Conservation (phyloP, 352 stramenopile genomes). For the Pelagophyceae sp. region DNA sequence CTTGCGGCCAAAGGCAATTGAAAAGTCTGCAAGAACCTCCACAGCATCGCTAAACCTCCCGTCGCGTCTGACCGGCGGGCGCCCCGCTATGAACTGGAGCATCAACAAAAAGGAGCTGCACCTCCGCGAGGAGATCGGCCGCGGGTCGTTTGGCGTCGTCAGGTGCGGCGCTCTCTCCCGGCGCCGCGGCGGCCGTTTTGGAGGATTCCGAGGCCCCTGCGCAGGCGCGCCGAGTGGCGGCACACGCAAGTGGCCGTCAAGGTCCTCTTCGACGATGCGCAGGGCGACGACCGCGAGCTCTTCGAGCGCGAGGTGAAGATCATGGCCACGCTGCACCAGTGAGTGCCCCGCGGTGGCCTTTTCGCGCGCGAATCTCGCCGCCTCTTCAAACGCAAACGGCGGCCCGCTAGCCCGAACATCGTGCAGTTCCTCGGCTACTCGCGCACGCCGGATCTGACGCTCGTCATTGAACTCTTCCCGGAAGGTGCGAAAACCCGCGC, state of each 20-base stretch:
- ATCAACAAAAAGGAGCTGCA: background rate
- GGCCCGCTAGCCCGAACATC: slow-evolving; percentile 4
- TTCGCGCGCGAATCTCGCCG: too few relatives aligned
- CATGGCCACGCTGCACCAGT: slow-evolving; percentile 14
- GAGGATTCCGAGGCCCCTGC: background rate
- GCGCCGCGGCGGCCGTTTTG: too few relatives aligned
- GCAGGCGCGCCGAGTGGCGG: slow-evolving; percentile 5
- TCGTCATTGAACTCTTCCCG: slow-evolving; percentile 16
- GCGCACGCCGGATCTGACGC: background rate
- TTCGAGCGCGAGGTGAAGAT: slow-evolving; percentile 14
- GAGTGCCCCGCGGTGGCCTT: background rate
- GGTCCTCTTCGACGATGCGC: slow-evolving; percentile 5
- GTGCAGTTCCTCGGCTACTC: background rate
- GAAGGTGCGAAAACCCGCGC: background rate
- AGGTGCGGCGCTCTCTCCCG: background rate
- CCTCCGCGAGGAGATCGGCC: slow-evolving; percentile 9
- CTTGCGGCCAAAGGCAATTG: too few relatives aligned
- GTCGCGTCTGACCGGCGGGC: too few relatives aligned
- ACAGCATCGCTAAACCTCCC: too few relatives aligned
- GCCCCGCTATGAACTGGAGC: background rate
- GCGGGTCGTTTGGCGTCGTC: slow-evolving; percentile 10
- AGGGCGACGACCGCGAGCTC: slow-evolving; percentile 2
- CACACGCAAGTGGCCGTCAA: slow-evolving; percentile 8
- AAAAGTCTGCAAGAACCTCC: too few relatives aligned
- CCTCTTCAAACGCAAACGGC: background rate